phyloP scores from a whole-genome alignment of 1,139 yeast genomes.

The Candida sp. region DNA sequence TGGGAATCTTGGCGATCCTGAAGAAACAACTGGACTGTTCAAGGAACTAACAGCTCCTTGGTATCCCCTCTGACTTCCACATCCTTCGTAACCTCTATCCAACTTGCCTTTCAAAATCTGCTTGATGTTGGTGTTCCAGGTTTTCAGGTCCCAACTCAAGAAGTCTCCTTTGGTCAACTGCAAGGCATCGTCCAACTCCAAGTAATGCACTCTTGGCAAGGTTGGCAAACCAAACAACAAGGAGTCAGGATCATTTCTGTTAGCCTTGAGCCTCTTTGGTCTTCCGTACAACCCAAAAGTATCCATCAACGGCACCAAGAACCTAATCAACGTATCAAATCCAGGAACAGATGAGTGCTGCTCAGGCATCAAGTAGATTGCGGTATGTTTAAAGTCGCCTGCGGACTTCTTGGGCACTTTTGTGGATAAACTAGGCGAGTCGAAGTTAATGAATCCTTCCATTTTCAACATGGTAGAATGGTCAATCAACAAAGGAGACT shows the following conservation, averaged over 20 bases:
- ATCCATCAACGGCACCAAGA: conserved; percentile 84
- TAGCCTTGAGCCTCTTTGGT: conserved; percentile 88
- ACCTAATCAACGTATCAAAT: conserved; percentile 89
- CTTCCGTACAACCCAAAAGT: conserved; percentile 91
- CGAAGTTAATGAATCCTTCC: conserved; percentile 79
- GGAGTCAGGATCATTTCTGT: conserved; percentile 78
- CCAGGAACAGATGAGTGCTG: conserved; percentile 94
- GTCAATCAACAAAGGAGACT: conserved; percentile 78
- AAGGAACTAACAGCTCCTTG: conserved; percentile 60
- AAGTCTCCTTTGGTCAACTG: conserved; percentile 26
- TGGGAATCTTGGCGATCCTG: conserved; percentile 11
- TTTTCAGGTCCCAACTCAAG: conserved; percentile 63
- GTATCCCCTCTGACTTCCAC: conserved; percentile 72
- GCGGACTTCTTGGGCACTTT: conserved; percentile 44
- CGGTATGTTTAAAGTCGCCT: conserved; percentile 70
- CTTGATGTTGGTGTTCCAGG: conserved; percentile 74
- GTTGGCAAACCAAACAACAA: conserved; percentile 92
- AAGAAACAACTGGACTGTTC: conserved; percentile 30
- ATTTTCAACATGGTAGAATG: conserved; percentile 86
- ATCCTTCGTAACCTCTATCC: conserved; percentile 79
- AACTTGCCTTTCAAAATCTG: conserved; percentile 66
- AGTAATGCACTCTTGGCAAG: conserved; percentile 84
- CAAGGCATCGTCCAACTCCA: conserved; percentile 43
- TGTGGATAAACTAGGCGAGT: conserved; percentile 41
- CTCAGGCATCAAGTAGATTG: conserved; percentile 96